phyloP scores from a whole-genome alignment of 1,284 basidiomycete genomes.

The Fomitiporia mediterranea region DNA sequence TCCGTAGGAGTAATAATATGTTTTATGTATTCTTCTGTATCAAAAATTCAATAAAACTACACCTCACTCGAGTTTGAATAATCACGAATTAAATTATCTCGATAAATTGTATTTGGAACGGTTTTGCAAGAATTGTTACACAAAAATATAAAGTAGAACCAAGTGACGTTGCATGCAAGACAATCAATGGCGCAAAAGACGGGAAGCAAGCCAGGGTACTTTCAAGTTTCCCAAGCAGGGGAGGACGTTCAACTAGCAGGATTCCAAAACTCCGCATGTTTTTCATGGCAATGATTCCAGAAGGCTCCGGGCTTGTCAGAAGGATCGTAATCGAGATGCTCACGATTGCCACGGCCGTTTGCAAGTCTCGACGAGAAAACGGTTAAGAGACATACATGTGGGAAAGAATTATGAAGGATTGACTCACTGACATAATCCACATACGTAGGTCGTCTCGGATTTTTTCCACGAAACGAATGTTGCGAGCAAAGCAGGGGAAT shows the following conservation, averaged over 20 bases:
- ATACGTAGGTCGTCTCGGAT: background rate
- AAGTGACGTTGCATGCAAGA: background rate
- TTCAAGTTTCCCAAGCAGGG: background rate
- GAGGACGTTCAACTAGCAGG: background rate
- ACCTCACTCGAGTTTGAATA: background rate
- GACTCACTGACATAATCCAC: slow-evolving; percentile 16
- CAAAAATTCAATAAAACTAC: background rate
- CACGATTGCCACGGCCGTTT: background rate
- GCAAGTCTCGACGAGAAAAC: slow-evolving; percentile 1
- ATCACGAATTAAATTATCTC: background rate
- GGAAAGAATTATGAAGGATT: background rate
- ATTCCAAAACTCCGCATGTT: slow-evolving; percentile 8
- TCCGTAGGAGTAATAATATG: slow-evolving; percentile 13
- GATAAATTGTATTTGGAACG: background rate
- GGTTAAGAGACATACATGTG: background rate
- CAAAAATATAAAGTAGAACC: background rate
- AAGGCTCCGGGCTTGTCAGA: background rate
- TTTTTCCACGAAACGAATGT: slow-evolving; percentile 10
- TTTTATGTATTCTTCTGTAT: slow-evolving; percentile 5
- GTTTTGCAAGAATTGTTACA: background rate
- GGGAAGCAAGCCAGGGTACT: background rate
- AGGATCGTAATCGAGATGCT: slow-evolving; percentile 2
- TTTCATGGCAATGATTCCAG: slow-evolving; percentile 10
- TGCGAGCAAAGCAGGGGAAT: background rate
- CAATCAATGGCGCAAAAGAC: background rate